Evolutionary conservation across 352 stramenopile species (phyloP), one percentile per base, ranked within the genome.

Genomic region (Albugo laibachii): DNA sequence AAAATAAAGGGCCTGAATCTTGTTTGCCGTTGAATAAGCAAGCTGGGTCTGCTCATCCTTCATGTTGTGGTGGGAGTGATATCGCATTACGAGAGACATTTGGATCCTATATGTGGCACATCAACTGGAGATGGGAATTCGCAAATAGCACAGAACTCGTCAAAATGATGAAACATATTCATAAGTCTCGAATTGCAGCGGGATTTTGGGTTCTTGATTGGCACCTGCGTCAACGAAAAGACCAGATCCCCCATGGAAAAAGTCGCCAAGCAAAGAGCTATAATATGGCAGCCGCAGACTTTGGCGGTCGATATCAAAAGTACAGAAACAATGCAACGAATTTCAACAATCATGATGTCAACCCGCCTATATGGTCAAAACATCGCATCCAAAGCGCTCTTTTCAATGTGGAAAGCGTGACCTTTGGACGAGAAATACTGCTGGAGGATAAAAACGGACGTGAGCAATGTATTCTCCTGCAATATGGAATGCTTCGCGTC

Each of bases 101-200:
- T 56, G 74, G 76, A 20, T 66, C 79, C 2, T 89, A 87, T 41
- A 83, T 92, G 58, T 92, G 79, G 79, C 74, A 88, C 52, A 80
- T 72, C 13, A 85, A 70, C 47, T 92, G 76, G 77, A 69, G 69
- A 39, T 92, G 79, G 79, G 61, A 83, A 53, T 59, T 92, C 31
- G 21, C 60, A 11, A 83, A 66, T n/a, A 49, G 67, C 13, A 46
- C 50, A 8, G 59, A 74, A 13, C 45, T 86, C 18, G 47, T 80
- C 19, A 58, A 70, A 31, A 70, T 70, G 12, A 89, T 89, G 76
- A 63, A 62, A 5, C 61, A 69, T 34, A 59, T 89, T 13, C 76
- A 86, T 54, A 61, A 85, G 55, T 60, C 69, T 31, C 60, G 76
- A 10, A 62, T 85, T 24, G 69, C 65, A 34, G 69, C 71, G 52